Evolutionary conservation across 1,284 basidiomycete genomes (phyloP), one percentile per base, ranked within the genome.

Genomic region (Pterulicium gracile): DNA sequence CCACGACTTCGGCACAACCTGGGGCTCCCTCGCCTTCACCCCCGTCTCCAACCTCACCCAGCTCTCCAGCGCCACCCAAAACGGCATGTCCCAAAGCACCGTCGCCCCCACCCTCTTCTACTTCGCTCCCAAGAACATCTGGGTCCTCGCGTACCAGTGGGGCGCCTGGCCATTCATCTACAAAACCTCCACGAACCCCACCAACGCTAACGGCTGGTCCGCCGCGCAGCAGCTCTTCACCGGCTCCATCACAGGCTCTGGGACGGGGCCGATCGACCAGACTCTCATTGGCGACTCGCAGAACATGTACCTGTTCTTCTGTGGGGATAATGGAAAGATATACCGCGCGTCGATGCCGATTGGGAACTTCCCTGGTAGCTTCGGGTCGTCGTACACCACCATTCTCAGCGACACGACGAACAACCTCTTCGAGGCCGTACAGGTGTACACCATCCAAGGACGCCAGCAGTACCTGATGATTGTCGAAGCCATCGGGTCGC

Each of bases 291-390:
- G 47, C 44, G 50, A 53, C 46, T 43, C 17, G 43, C 49, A 47
- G 45, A 53, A 41, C 48, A 49, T 51, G 46, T 49, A 52, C 47
- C 35, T 53, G 22, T 53, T 53, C 47, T 53, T 50, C 47, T 44
- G 48, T 3, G 52, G 42, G 35, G 52, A 53, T 27, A 50, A 53
- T 41, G 52, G 52, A 20, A 42, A 24, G 42, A 49, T 53, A 32
- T 53, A 53, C 47, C 52, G 51, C 45, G 12, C 23, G 42, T 46
- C 45, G 46, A 53, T 50, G 50, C 47, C 52, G 35, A 50, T 52
- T 21, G 50, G 48, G 44, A 50, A 47, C 51, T 53, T 53, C 47
- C 52, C 52, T 3, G 45, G 49, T 19, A 47, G 19, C 45, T 51
- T 53, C 36, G 52, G 52, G 24, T 39, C 46, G 5, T 15, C 46